Conservation (phyloP, 164 flowering plant species). For the Protea cynaroides region DNA sequence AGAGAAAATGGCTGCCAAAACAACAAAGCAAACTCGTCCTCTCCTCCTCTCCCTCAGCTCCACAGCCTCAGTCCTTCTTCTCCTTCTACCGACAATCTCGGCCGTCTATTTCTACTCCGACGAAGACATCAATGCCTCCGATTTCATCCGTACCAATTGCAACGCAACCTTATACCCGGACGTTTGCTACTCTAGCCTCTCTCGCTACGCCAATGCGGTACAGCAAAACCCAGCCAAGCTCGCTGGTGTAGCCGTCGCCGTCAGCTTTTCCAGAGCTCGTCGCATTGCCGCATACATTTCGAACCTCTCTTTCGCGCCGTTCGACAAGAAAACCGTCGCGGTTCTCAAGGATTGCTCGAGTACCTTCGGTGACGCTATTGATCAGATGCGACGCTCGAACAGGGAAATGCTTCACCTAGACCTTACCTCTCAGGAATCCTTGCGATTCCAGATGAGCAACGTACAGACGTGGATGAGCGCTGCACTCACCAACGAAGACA, state of each 20-base stretch:
- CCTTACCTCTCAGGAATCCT: constrained; percentile 21
- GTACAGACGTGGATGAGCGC: constrained; percentile 99
- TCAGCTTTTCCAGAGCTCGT: constrained; percentile 44
- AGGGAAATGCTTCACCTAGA: constrained; percentile 45
- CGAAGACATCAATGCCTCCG: constrained; percentile 16
- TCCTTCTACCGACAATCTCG: constrained; percentile 12
- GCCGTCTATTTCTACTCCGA: constrained; percentile 9
- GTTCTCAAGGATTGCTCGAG: constrained; percentile 71
- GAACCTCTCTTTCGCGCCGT: constrained; percentile 33
- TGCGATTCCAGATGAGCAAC: constrained; percentile 65
- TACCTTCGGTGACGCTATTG: constrained; percentile 61
- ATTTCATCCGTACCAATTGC: constrained; percentile 79
- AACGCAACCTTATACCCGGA: constrained; percentile 54
- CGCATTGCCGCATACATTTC: constrained; percentile 30
- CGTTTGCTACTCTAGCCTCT: constrained; percentile 59
- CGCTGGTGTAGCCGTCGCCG: constrained; percentile 48
- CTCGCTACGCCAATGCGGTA: constrained; percentile 45
- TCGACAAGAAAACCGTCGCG: constrained; percentile 32
- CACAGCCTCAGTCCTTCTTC: neutral
- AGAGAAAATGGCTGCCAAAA: neutral
- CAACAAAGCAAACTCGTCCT: neutral
- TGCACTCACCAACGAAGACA: constrained; percentile 77
- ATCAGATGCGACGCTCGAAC: constrained; percentile 54
- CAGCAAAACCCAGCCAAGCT: constrained; percentile 46
- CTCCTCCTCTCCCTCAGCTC: constrained; percentile 3